Evolutionary conservation across 257 asterid species (phyloP).

Genomic region (Rubia yunnanensis): DNA sequence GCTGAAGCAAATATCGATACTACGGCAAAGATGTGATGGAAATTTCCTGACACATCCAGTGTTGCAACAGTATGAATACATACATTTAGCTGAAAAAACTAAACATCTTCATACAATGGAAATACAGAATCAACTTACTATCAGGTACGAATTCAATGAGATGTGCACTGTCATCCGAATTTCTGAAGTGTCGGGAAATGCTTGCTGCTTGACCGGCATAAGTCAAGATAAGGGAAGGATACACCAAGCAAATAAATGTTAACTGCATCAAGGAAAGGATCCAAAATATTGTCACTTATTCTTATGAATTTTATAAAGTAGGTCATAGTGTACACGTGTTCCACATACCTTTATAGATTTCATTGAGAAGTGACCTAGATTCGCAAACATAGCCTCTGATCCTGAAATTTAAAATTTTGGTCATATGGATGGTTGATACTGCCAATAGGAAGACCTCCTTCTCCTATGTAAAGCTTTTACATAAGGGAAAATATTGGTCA

Average conservation of each 20-base stretch:
- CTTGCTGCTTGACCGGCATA: slow-evolving; percentile 96
- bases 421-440: neutral
- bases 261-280: slow-evolving; percentile 39
- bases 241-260: slow-evolving; percentile 63
- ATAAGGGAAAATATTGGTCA: neutral
- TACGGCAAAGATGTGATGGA: slow-evolving; percentile 66
- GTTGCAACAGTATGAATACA: slow-evolving; percentile 16
- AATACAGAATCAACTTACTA: slow-evolving; percentile 42
- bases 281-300: neutral
- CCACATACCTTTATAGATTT: slow-evolving; percentile 65
- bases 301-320: neutral
- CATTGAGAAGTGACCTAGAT: slow-evolving; percentile 91
- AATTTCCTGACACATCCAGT: slow-evolving; percentile 38
- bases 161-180: slow-evolving; percentile 40
- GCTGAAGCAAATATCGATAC: slow-evolving; percentile 82
- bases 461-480: neutral
- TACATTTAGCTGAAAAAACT: neutral
- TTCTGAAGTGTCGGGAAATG: slow-evolving; percentile 34
- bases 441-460: neutral
- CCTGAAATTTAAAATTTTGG: slow-evolving; percentile 33
- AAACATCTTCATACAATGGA: neutral
- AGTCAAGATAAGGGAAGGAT: slow-evolving; percentile 69
- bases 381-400: slow-evolving; percentile 81
- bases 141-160: slow-evolving; percentile 80
- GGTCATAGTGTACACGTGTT: neutral